Conservation (phyloP, 1,284 basidiomycete genomes). For the Tilletia setariae region DNA sequence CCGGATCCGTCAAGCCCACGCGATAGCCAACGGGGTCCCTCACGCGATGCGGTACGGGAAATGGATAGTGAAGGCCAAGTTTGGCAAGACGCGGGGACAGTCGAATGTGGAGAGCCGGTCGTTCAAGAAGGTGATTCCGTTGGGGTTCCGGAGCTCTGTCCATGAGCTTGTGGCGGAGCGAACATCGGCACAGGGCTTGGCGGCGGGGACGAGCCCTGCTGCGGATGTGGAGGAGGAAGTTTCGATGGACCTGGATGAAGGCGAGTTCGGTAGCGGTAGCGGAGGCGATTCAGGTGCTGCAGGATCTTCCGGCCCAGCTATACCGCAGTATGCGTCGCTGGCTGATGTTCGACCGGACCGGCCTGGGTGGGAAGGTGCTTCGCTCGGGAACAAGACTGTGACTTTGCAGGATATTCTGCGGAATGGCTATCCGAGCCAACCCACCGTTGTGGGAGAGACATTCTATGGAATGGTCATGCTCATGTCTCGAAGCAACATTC, state of each 20-base stretch:
- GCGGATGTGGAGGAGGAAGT: too few species aligned
- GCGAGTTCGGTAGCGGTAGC: too few species aligned
- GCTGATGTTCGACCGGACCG: background rate
- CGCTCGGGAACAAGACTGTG: conserved; percentile 13
- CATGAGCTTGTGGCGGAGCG: conserved; percentile 3
- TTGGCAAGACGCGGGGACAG: conserved; percentile 8
- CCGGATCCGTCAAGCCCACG: conserved; percentile 39
- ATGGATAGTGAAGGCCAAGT: background rate
- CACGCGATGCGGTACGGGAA: conserved; percentile 20
- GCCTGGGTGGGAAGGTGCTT: background rate
- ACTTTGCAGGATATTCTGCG: conserved; percentile 16
- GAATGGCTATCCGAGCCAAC: conserved; percentile 31
- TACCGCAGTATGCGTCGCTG: background rate
- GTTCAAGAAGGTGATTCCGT: background rate
- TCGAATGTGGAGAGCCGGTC: conserved; percentile 3
- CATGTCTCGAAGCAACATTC: conserved; percentile 79
- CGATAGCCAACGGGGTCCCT: conserved; percentile 31
- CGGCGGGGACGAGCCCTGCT: conserved; percentile 16
- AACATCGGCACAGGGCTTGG: background rate
- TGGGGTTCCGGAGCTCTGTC: background rate
- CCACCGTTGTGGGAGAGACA: conserved; percentile 65
- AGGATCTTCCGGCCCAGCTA: too few species aligned
- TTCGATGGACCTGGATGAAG: too few species aligned
- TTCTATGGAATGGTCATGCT: conserved; percentile 86
- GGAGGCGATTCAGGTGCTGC: too few species aligned